A percentile compares a stretch with the other conserved stretches of the same genome.
Conservation (phyloP, 2,329 filamentous ascomycete genomes). For the Monosporascus sp. region DNA sequence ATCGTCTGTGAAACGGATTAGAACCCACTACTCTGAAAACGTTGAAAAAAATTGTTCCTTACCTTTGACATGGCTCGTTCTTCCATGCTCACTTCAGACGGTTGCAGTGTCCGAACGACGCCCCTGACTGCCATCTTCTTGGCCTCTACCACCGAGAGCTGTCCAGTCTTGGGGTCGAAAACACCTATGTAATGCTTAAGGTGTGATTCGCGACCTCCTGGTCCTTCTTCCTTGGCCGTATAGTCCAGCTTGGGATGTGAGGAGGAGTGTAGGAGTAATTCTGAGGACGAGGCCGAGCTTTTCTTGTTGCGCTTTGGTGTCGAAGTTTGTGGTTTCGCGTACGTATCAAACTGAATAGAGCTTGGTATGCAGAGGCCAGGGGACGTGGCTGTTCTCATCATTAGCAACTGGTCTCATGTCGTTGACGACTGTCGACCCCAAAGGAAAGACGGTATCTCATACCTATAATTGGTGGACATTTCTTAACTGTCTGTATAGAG, state of each 20-base stretch:
- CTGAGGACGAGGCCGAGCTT: constrained; percentile 31
- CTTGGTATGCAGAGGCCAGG: constrained; percentile 33
- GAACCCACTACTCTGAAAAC: constrained; percentile 6
- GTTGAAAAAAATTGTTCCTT: constrained; percentile 1
- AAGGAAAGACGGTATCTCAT: constrained; percentile 17
- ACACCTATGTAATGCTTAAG: constrained; percentile 61
- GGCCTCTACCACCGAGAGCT: constrained; percentile 56
- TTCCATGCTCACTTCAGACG: constrained; percentile 39
- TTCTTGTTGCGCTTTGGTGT: constrained; percentile 35
- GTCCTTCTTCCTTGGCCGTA: constrained; percentile 48
- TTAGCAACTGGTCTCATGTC: constrained; percentile 3
- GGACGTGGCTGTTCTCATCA: constrained; percentile 29
- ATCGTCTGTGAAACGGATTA: constrained; percentile 39
- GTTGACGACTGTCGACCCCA: constrained; percentile 5
- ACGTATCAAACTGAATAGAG: constrained; percentile 41
- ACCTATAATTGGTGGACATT: constrained; percentile 51
- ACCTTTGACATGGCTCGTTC: constrained; percentile 32
- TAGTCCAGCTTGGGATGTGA: constrained; percentile 55
- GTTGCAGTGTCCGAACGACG: constrained; percentile 49
- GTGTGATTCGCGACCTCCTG: constrained; percentile 33
- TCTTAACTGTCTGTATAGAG: constrained; percentile 38
- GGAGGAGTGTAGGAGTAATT: constrained; percentile 53
- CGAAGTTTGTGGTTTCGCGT: constrained; percentile 33
- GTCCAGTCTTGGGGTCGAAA: constrained; percentile 54
- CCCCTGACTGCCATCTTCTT: constrained; percentile 59